Evolutionary conservation across 2,329 filamentous ascomycete genomes (phyloP).

Genomic region (Penicillium aurantiogriseum): DNA sequence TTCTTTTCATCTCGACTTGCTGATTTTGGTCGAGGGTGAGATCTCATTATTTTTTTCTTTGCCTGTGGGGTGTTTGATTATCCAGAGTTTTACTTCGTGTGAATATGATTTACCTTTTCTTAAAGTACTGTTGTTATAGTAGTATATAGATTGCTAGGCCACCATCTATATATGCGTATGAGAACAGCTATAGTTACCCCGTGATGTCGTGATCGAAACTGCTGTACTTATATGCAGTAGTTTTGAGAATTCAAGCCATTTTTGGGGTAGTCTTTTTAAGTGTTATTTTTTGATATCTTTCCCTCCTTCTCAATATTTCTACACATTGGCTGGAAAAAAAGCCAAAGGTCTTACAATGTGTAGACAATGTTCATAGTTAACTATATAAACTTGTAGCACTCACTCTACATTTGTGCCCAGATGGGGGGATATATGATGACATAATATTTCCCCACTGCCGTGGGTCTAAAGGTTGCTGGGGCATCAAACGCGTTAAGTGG

Average conservation of each 20-base stretch:
- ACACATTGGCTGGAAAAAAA: too few relatives aligned
- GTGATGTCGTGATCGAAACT: background rate
- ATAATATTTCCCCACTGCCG: slow-evolving; percentile 10
- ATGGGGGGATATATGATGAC: background rate
- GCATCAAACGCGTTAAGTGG: slow-evolving; percentile 13
- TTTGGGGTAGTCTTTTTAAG: too few relatives aligned
- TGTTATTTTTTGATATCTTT: too few relatives aligned
- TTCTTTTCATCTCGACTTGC: background rate
- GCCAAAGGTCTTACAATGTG: too few relatives aligned
- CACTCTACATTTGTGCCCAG: too few relatives aligned
- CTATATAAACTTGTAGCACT: too few relatives aligned
- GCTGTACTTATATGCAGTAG: background rate
- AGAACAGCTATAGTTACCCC: background rate
- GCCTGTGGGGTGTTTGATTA: slow-evolving; percentile 16
- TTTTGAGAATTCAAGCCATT: background rate
- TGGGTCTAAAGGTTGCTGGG: background rate
- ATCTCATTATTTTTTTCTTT: background rate
- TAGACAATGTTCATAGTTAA: too few relatives aligned
- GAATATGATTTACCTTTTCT: slow-evolving; percentile 21
- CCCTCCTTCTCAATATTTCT: too few relatives aligned
- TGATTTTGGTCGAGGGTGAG: background rate
- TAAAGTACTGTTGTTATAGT: background rate
- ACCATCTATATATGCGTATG: background rate
- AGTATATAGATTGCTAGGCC: background rate
- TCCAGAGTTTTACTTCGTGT: slow-evolving; percentile 20